phyloP scores from a whole-genome alignment of 1,139 yeast species.

The Scheffersomyces insectosa region DNA sequence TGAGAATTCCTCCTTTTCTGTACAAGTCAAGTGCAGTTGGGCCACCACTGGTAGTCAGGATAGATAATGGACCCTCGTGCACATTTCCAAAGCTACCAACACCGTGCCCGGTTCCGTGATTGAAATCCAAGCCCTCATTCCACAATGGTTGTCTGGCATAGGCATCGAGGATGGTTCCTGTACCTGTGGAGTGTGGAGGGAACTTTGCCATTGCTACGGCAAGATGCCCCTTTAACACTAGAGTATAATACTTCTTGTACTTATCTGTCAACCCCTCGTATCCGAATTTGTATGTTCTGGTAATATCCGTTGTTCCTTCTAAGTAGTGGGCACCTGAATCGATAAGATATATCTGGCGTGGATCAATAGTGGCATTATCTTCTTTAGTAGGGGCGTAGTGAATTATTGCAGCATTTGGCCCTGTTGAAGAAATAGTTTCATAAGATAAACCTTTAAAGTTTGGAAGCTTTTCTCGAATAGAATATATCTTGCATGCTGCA shows the following conservation, averaged over 20 bases:
- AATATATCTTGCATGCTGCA: slow-evolving; percentile 43
- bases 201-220: slow-evolving; percentile 55
- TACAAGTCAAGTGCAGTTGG: slow-evolving; percentile 32
- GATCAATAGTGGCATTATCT: slow-evolving; percentile 40
- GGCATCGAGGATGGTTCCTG: slow-evolving; percentile 50
- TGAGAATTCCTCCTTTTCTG: slow-evolving; percentile 49
- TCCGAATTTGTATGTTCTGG: slow-evolving; percentile 52
- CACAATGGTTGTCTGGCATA: slow-evolving; percentile 54
- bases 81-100: slow-evolving; percentile 58
- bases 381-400: slow-evolving; percentile 56
- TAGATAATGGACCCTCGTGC: slow-evolving; percentile 56
- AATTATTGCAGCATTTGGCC: slow-evolving; percentile 55
- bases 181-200: slow-evolving; percentile 36
- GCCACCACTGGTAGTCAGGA: slow-evolving; percentile 41
- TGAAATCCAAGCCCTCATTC: slow-evolving; percentile 53
- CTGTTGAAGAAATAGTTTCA: slow-evolving; percentile 55
- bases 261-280: slow-evolving; percentile 21
- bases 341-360: slow-evolving; percentile 40
- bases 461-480: slow-evolving; percentile 42
- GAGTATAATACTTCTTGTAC: slow-evolving; percentile 44
- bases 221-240: slow-evolving; percentile 57
- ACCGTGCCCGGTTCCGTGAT: slow-evolving; percentile 65
- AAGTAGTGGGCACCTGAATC: slow-evolving; percentile 60
- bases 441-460: slow-evolving; percentile 54
- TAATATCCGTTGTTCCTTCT: slow-evolving; percentile 63